Evolutionary conservation across 140 eudicot genomes (phyloP), one percentile per base, ranked within the genome.

Genomic region (Senecio squalidus): DNA sequence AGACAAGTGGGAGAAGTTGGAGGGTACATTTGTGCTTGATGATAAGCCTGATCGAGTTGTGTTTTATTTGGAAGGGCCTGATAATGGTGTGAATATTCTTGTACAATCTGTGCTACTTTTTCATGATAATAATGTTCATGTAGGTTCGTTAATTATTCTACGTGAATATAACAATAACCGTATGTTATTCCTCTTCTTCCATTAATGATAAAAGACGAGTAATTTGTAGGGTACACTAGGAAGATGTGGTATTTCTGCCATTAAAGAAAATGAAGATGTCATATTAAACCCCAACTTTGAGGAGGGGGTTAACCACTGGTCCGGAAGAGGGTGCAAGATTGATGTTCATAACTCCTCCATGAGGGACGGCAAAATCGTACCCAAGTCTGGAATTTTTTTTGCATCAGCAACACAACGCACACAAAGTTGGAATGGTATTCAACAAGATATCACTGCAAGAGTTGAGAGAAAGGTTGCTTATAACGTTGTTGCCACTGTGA

Each of bases 321-420:
- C 96, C 0, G 98, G 92, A 77, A 79, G 98, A 75, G 89, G 98
- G 23, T 91, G 98, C 79, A 74, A 74, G 50, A 74, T 86, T 66
- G 67, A 26, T 9, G 51, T 75, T 60, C 75, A 84, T 11, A 82
- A 81, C 21, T 83, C 86, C 21, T 83, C 84, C 1, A 59, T 76
- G 93, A 83, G 65, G 20, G 71, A 78, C 24, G 93, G 86, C 18
- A 80, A 78, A 68, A 62, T 91, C 55, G 43, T 60, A 31, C 86
- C 96, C 24, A 30, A 53, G 33, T 81, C 81, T n/a, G 96, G 96
- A 47, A 86, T 81, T 68, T 50, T 46, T 71, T 91, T 81, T 64
- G 96, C 82, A 66, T 74, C 82, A 6, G 76, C 96, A 60, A 80
- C 79, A 50, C 80, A 76, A 67, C 95, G 96, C 18, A 73, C 93